Percentiles rank a stretch among this genome's conserved stretches.
Conservation (phyloP, 2,329 filamentous ascomycete species). For the Rhynchosporium agropyri region DNA sequence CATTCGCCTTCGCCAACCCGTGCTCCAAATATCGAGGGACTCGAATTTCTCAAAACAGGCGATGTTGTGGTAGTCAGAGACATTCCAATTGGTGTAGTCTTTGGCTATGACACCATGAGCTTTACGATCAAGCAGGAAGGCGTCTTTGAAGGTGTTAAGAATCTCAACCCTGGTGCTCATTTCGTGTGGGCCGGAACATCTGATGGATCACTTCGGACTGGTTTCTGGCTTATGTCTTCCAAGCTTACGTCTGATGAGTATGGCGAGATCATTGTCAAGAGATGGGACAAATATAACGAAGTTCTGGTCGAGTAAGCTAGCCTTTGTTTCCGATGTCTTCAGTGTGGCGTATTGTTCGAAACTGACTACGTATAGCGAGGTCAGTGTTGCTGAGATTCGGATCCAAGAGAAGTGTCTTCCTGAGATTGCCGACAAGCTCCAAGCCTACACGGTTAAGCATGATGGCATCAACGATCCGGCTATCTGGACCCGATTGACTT, state of each 20-base stretch:
- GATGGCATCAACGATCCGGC: slow-evolving; percentile 33
- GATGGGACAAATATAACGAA: slow-evolving; percentile 61
- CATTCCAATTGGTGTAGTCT: slow-evolving; percentile 46
- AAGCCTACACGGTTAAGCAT: slow-evolving; percentile 30
- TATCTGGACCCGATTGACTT: slow-evolving; percentile 58
- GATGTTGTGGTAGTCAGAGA: slow-evolving; percentile 57
- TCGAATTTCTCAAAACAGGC: slow-evolving; percentile 41
- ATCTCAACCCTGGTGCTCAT: slow-evolving; percentile 59
- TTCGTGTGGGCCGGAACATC: slow-evolving; percentile 61
- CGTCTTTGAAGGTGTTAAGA: slow-evolving; percentile 55
- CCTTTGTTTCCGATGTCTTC: not conserved
- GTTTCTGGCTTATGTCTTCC: slow-evolving; percentile 55
- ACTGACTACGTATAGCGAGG: slow-evolving; percentile 40
- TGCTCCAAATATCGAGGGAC: slow-evolving; percentile 20
- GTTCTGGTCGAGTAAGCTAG: slow-evolving; percentile 48
- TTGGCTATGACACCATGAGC: slow-evolving; percentile 43
- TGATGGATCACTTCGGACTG: slow-evolving; percentile 53
- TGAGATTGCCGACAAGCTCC: slow-evolving; percentile 36
- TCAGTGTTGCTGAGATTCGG: slow-evolving; percentile 48
- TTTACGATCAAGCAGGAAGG: slow-evolving; percentile 53
- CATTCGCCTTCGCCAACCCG: slow-evolving; percentile 39
- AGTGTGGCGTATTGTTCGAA: not conserved
- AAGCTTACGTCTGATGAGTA: slow-evolving; percentile 35
- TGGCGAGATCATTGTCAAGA: slow-evolving; percentile 48
- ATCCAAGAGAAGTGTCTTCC: slow-evolving; percentile 47